phyloP scores from a whole-genome alignment of 2,329 filamentous ascomycete genomes.

The Geosmithia putterillii region DNA sequence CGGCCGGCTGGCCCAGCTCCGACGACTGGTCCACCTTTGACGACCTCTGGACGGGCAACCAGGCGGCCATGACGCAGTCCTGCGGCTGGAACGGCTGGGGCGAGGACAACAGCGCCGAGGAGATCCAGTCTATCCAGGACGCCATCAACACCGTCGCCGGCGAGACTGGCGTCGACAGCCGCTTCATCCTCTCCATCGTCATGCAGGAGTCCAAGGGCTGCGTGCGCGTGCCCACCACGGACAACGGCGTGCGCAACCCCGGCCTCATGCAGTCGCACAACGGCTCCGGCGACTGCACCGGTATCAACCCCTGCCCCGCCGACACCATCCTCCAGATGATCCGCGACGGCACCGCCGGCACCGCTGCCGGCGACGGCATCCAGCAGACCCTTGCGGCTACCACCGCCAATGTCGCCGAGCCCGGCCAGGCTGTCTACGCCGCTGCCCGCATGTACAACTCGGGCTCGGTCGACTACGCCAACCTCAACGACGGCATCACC shows the following conservation, averaged over 20 bases:
- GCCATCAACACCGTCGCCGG: conserved; percentile 6
- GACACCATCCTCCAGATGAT: conserved; percentile 7
- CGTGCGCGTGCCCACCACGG: conserved; percentile 6
- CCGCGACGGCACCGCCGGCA: conserved; percentile 7
- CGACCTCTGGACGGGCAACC: conserved; percentile 7
- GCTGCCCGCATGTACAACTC: conserved; percentile 10
- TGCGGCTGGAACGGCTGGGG: conserved; percentile 8
- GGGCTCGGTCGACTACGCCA: conserved; percentile 9
- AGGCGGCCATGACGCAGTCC: conserved; percentile 4
- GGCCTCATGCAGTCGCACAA: conserved; percentile 10
- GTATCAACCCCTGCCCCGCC: conserved; percentile 5
- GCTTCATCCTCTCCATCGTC: conserved; percentile 15
- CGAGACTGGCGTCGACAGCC: conserved; percentile 5
- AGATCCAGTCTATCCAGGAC: conserved; percentile 6
- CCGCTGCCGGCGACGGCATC: conserved; percentile 6
- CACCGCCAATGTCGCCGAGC: conserved; percentile 1
- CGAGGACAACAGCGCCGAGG: conserved; percentile 6
- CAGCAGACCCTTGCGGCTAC: conserved; percentile 4
- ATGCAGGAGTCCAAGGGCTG: conserved; percentile 15
- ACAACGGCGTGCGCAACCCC: conserved; percentile 8
- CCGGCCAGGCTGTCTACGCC: conserved; percentile 7
- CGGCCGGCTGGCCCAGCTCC: conserved; percentile 9
- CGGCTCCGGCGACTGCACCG: conserved; percentile 5
- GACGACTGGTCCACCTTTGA: conserved; percentile 5
- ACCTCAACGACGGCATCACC: conserved; percentile 9